Evolutionary conservation across 106 monocot genomes (phyloP), one percentile per base, ranked within the genome.

Genomic region (Acorus gramineus): DNA sequence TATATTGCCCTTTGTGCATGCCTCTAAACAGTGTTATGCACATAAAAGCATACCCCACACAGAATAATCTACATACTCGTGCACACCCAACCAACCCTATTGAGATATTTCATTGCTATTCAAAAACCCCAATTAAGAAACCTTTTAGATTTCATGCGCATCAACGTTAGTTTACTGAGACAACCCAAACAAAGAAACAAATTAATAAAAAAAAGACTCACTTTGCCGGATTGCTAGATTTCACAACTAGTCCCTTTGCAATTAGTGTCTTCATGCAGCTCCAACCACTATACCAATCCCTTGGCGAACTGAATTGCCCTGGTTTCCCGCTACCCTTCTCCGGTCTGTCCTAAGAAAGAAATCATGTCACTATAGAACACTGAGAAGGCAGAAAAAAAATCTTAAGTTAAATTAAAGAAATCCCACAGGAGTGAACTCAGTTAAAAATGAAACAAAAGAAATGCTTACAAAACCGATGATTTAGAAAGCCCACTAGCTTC

Each of bases 281-380:
- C 94, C 94, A 95, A 50, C 94, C 90, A 63, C 69, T 85, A 61
- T 95, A 90, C 94, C 94, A 90, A 53, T 95, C 86, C 71, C 76
- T 84, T 11, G 61, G 44, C 53, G 90, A 90, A 68, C 72, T 82
- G 71, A 81, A 70, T 62, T 84, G 79, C 46, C 90, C 80, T 47
- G 79, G 86, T 82, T 80, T 80, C n/a, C 79, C 92, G 57, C 80
- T 79, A 14, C 60, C 73, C 66, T 82, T 89, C 57, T 95, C 86
- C 28, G 66, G 78, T 59, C 94, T 95, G 72, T 59, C 55, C 12
- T 50, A 4, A 63, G 13, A 6, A 62, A 66, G 4, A 71, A 28
- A 53, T 63, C 7, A 2, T 46, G 52, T 14, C 12, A 52, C 68
- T 63, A 4, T 47, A 47, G 8, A 12, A 7, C 2, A 63, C 9